A percentile compares a stretch with the other conserved stretches of the same genome.
Conservation (phyloP, 2,329 filamentous ascomycete species). For the Ustulina deusta region DNA sequence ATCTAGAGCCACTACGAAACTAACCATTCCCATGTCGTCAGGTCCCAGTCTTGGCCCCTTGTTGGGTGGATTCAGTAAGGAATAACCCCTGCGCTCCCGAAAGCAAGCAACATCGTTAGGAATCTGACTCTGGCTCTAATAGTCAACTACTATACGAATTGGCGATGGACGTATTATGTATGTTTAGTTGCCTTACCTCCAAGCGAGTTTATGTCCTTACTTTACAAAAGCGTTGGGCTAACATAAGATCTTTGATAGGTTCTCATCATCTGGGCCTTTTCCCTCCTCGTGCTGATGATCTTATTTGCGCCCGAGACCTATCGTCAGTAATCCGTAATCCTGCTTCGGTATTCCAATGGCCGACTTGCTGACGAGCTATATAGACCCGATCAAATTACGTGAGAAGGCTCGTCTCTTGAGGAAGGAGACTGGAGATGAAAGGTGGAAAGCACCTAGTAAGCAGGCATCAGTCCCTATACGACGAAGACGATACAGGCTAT, state of each 20-base stretch:
- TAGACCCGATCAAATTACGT: constrained; percentile 75
- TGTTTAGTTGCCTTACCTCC: constrained; percentile 6
- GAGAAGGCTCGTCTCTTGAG: constrained; percentile 78
- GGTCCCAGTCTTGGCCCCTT: constrained; percentile 70
- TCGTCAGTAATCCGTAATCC: constrained; percentile 61
- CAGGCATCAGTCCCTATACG: not conserved
- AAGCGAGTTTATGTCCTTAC: not conserved
- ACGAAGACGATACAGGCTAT: not conserved
- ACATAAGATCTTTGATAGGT: constrained; percentile 53
- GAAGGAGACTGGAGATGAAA: constrained; percentile 79
- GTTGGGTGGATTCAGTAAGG: constrained; percentile 75
- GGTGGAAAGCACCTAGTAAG: constrained; percentile 75
- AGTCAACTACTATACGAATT: constrained; percentile 77
- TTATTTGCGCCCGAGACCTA: constrained; percentile 90
- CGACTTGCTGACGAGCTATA: not conserved
- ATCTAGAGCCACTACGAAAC: not conserved
- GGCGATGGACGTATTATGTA: constrained; percentile 86
- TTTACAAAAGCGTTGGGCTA: constrained; percentile 12
- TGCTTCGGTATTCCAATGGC: not conserved
- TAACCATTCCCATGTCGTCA: constrained; percentile 30
- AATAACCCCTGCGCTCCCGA: not conserved
- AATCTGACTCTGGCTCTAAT: constrained; percentile 2
- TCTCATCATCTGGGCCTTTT: constrained; percentile 82
- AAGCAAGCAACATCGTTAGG: not conserved
- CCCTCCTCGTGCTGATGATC: constrained; percentile 72